These are phyloP conservation scores for Papiliotrema terrestris DNA, from an alignment of 1,284 basidiomycete species.

Conservation along the genomic window DNA sequence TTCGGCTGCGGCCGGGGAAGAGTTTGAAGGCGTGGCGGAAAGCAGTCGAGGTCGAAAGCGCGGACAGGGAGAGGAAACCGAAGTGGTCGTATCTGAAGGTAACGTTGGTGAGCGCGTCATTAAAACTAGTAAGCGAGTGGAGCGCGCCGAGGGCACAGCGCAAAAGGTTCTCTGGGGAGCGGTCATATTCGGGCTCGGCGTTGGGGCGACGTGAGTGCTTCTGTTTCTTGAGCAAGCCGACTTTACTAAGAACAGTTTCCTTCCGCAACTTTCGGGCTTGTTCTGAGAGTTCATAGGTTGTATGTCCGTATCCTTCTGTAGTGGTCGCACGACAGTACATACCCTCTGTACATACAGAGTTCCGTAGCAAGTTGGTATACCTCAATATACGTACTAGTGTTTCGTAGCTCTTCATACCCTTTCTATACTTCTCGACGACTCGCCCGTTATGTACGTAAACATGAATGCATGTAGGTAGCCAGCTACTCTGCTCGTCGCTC, in stretches of 20 bases:
- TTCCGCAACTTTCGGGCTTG: slow-evolving; percentile 14
- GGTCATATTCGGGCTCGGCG: slow-evolving; percentile 44
- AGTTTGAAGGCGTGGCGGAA: slow-evolving; percentile 32
- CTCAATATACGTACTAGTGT: background rate
- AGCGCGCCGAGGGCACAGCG: slow-evolving; percentile 23
- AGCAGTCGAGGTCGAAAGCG: slow-evolving; percentile 41
- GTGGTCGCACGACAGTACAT: background rate
- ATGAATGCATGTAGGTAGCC: slow-evolving; percentile 2
- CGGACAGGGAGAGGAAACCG: slow-evolving; percentile 32
- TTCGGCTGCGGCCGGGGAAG: slow-evolving; percentile 39
- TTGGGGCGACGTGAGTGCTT: slow-evolving; percentile 39
- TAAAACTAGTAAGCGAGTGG: slow-evolving; percentile 38
- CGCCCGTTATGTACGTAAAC: background rate
- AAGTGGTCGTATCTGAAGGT: slow-evolving; percentile 28
- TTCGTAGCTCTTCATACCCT: background rate
- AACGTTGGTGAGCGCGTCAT: slow-evolving; percentile 31
- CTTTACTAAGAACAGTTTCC: slow-evolving; percentile 13
- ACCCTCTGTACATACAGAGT: background rate
- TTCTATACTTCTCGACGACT: too few species aligned
- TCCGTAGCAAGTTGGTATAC: too few species aligned
- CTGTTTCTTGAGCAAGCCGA: background rate
- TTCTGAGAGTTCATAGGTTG: background rate
- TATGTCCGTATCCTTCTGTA: background rate
- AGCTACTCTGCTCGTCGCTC: background rate
- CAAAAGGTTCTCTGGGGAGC: slow-evolving; percentile 44